A percentile compares a stretch with the other conserved stretches of the same genome.
These are phyloP conservation scores for Talaromyces rugulosus DNA, from an alignment of 2,329 filamentous ascomycete genomes.

Conservation along the genomic window DNA sequence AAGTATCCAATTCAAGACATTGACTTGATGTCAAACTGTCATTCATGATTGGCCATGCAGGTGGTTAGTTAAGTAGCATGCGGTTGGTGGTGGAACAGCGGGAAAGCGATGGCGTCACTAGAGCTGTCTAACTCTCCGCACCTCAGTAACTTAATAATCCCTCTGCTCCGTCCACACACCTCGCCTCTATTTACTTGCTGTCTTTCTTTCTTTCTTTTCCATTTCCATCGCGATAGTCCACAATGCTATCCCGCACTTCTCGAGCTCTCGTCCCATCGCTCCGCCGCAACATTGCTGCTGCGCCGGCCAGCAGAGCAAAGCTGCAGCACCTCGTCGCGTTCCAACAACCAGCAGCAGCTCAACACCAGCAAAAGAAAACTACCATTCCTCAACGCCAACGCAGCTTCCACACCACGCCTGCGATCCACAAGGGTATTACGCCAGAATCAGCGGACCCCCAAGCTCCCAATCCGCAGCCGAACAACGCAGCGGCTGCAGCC, in stretches of 20 bases:
- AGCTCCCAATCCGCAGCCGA: constrained; percentile 34
- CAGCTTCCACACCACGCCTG: constrained; percentile 33
- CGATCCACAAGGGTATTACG: constrained; percentile 50
- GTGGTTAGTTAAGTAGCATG: background rate
- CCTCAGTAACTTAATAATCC: background rate
- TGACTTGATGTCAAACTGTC: background rate
- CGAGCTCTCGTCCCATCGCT: constrained; percentile 30
- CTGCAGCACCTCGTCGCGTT: background rate
- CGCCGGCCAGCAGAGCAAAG: background rate
- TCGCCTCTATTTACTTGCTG: background rate
- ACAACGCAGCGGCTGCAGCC: constrained; percentile 30
- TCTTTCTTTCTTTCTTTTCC: background rate
- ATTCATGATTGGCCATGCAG: background rate
- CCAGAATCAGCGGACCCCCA: constrained; percentile 56
- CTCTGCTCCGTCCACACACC: background rate
- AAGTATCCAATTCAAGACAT: background rate
- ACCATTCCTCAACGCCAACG: background rate
- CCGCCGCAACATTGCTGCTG: constrained; percentile 9
- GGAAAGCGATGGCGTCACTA: background rate
- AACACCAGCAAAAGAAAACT: background rate
- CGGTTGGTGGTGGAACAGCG: background rate
- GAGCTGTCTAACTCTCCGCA: background rate
- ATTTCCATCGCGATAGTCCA: constrained; percentile 20
- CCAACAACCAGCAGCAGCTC: constrained; percentile 1
- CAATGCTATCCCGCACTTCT: constrained; percentile 41